Evolutionary conservation across 371 early-diverging fungal genomes (phyloP).

Genomic region (Syncephalastrum monosporum): DNA sequence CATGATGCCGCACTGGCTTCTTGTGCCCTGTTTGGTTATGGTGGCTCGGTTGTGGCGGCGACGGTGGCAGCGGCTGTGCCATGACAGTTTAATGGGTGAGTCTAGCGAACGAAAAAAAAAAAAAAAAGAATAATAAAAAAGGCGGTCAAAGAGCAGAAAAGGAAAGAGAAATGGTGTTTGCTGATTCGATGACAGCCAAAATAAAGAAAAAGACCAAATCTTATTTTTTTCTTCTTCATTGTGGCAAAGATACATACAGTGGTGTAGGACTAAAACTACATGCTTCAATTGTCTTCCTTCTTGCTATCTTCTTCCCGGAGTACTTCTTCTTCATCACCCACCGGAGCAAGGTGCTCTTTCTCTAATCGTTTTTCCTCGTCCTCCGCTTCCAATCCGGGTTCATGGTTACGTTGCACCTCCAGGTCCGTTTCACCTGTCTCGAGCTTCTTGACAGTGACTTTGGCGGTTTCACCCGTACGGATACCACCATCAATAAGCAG

Average conservation of each 20-base stretch:
- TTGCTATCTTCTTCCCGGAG: slow-evolving; percentile 16
- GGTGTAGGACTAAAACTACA: not conserved
- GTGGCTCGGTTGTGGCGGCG: slow-evolving; percentile 7
- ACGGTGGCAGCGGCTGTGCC: slow-evolving; percentile 12
- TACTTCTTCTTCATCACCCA: slow-evolving; percentile 41
- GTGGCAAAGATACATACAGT: no score
- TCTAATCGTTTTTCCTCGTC: slow-evolving; percentile 23
- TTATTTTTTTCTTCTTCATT: no score
- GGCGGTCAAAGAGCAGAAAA: no score
- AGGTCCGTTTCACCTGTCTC: slow-evolving; percentile 37
- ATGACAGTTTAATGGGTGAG: not conserved
- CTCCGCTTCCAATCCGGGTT: slow-evolving; percentile 18
- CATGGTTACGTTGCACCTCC: slow-evolving; percentile 39
- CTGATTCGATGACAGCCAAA: no score
- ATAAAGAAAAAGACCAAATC: no score
- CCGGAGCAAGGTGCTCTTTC: slow-evolving; percentile 36
- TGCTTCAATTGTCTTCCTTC: slow-evolving; percentile 17
- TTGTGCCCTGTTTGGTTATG: slow-evolving; percentile 17
- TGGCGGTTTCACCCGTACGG: slow-evolving; percentile 63
- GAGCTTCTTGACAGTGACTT: slow-evolving; percentile 30
- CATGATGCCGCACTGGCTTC: slow-evolving; percentile 42
- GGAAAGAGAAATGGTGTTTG: no score
- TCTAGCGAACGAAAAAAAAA: no score
- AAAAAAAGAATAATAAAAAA: no score
- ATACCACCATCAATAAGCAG: slow-evolving; percentile 78